These are phyloP conservation scores for Fusarium nelsonii DNA, from an alignment of 2,329 filamentous ascomycete genomes.

Conservation along the genomic window DNA sequence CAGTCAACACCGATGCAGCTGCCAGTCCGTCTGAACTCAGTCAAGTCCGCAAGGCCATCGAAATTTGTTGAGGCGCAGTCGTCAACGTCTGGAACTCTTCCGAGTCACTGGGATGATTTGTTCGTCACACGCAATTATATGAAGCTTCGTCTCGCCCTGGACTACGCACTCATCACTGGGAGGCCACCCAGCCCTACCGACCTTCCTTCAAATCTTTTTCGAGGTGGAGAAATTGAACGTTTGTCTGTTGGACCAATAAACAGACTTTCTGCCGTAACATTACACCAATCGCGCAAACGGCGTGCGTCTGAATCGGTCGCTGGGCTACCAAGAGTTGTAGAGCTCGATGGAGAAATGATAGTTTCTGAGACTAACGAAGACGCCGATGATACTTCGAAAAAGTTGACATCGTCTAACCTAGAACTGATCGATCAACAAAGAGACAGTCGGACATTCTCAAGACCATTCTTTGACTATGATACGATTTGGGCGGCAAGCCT, in stretches of 20 bases:
- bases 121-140: constrained; percentile 22
- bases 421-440: neutral
- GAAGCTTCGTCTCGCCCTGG: constrained; percentile 14
- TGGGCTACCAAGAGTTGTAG: neutral
- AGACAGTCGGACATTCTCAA: neutral
- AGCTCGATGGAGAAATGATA: neutral
- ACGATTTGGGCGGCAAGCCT: constrained; percentile 24
- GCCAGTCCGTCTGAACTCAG: neutral
- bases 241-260: neutral
- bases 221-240: neutral
- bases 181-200: constrained; percentile 5
- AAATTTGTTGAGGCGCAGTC: accelerated
- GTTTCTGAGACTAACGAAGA: accelerated
- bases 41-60: neutral
- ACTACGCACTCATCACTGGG: constrained; percentile 12
- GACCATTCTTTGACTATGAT: constrained; percentile 19
- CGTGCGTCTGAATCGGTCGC: constrained; percentile 11
- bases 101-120: constrained; percentile 7
- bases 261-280: neutral
- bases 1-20: constrained; percentile 19
- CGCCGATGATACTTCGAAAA: accelerated
- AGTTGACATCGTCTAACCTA: accelerated
- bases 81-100: accelerated
- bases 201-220: neutral
- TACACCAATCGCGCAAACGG: neutral